phyloP scores from a whole-genome alignment of 495 filamentous ascomycete species.

The Tuber microsphaerosporum region DNA sequence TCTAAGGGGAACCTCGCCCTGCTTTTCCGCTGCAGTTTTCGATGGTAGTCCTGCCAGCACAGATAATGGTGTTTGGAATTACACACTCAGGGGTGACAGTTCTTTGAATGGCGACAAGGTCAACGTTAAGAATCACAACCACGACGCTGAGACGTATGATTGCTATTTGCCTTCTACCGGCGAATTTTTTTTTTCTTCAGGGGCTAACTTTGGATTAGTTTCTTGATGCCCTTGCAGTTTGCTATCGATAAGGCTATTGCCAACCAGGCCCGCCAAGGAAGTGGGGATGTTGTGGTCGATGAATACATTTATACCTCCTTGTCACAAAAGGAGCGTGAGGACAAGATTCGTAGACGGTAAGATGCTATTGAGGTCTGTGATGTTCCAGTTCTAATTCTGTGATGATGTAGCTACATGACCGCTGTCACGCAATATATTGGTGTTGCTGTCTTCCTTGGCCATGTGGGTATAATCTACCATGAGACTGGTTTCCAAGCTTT shows the following conservation, averaged over 20 bases:
- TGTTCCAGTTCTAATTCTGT: neutral
- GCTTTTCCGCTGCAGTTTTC: slow-evolving; percentile 71
- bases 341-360: slow-evolving; percentile 49
- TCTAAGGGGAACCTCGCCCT: slow-evolving; percentile 62
- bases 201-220: slow-evolving; percentile 9
- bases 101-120: slow-evolving; percentile 52
- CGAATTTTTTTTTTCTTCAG: neutral
- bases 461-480: slow-evolving; percentile 68
- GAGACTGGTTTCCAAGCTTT: slow-evolving; percentile 67
- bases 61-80: slow-evolving; percentile 73
- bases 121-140: slow-evolving; percentile 52
- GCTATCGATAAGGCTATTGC: slow-evolving; percentile 69
- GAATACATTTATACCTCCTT: slow-evolving; percentile 68
- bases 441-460: slow-evolving; percentile 60
- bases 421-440: slow-evolving; percentile 61
- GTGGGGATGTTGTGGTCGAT: slow-evolving; percentile 43
- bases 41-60: slow-evolving; percentile 38
- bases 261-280: slow-evolving; percentile 15
- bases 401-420: slow-evolving; percentile 54
- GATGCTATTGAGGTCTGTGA: neutral
- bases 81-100: slow-evolving; percentile 68
- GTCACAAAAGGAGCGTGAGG: slow-evolving; percentile 57
- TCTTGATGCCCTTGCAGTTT: slow-evolving; percentile 64
- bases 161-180: neutral
- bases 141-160: slow-evolving; percentile 62